phyloP scores from a whole-genome alignment of 805 yeast species.

The Yarrowia alimentaria region DNA sequence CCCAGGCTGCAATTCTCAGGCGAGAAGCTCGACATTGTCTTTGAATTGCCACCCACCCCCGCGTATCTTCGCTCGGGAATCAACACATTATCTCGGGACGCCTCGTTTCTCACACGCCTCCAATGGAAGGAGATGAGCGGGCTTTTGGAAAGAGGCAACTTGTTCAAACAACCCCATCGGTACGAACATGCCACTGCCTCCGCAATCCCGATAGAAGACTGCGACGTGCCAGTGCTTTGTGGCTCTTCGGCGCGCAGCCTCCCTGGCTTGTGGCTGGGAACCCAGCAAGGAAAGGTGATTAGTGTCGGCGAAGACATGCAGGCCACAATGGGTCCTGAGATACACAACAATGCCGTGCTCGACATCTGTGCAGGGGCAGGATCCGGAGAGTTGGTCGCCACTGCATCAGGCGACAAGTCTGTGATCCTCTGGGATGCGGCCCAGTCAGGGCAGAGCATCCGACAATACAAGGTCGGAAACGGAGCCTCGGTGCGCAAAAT shows the following conservation, averaged over 20 bases:
- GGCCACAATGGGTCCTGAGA: neutral
- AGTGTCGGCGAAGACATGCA: neutral
- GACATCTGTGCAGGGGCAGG: neutral
- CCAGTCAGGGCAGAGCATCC: neutral
- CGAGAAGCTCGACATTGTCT: no score
- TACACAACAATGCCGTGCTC: conserved; percentile 15
- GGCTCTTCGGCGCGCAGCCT: neutral
- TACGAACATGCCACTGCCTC: neutral
- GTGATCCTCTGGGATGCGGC: conserved; percentile 9
- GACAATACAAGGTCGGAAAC: conserved; percentile 1
- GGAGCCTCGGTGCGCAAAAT: conserved; percentile 7
- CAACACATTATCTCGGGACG: conserved; percentile 1
- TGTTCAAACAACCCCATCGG: neutral
- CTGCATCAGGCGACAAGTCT: conserved; percentile 18
- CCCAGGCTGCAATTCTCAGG: neutral
- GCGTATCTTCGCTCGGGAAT: conserved; percentile 1
- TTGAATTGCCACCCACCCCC: neutral
- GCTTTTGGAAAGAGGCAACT: neutral
- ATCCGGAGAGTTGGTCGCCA: neutral
- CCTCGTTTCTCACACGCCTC: conserved; percentile 4
- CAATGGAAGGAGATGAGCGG: conserved; percentile 20
- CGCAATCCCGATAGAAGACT: neutral
- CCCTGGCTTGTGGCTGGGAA: conserved; percentile 1
- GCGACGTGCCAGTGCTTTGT: neutral
- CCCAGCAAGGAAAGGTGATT: neutral